Base-by-base conservation (phyloP, 78 protist genomes). In the Dictyostelium citrinum region DNA sequence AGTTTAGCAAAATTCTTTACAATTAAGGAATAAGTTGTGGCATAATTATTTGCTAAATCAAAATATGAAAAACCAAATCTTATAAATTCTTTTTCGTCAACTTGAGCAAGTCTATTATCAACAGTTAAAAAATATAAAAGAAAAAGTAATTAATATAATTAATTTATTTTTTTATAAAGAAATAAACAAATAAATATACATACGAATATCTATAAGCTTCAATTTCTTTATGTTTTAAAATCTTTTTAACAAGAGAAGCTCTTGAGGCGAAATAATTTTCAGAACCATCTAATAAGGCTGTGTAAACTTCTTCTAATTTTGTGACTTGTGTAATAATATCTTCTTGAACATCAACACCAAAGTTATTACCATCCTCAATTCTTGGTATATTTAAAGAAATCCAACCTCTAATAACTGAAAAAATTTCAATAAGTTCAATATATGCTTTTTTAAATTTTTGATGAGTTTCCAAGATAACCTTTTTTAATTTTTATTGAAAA, bases 351-450 rank as follows among this genome's bases (percentile, higher is more conserved):
- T 79, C 84, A 55, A 79, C 84, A 51, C 84, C 84, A 79, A 81
- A 58, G 33, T 86, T 86, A 33, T 86, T 86, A 78, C 93, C 93
- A 77, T 86, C 93, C 24, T 86, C 93, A 35, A 86, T 86, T 43
- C 72, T 86, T 60, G 93, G 93, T 37, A 86, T 58, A 31, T 86
- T 86, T 45, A 86, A 78, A 22, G 55, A 8, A 22, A 86, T 78
- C 93, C 93, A 86, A 33, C 35, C 29, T 61, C 84, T 51, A 78
- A 86, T 78, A 20, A 78, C 68, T 31, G 79, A 60, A 31, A 86
- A 86, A 29, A 46, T 86, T n/a, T 86, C 79, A 77, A 86, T 61
- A 7, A 86, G 12, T 33, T 86, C 93, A 5, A 86, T 78, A 78
- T 86, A 86, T 33, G 68, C 39, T 45, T 67, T 76, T 24, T 67